Evolutionary conservation across 2,329 filamentous ascomycete genomes (phyloP).

Genomic region (Diaporthe ilicicola): DNA sequence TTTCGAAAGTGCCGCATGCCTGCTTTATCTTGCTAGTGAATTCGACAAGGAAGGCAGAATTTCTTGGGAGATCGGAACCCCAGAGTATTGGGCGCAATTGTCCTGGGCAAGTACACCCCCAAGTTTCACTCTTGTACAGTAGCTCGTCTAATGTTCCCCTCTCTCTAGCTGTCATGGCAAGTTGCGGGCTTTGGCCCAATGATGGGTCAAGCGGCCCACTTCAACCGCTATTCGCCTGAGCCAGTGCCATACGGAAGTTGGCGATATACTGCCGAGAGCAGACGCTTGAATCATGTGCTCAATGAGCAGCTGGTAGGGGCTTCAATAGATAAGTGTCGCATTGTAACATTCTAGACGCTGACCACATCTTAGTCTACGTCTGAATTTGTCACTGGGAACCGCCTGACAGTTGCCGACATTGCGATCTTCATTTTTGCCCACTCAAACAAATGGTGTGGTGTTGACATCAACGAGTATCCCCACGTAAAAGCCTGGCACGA

Average conservation of each 20-base stretch:
- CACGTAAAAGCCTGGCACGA: constrained; percentile 37
- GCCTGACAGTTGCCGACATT: constrained; percentile 38
- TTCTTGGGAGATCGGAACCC: constrained; percentile 35
- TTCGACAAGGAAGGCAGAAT: constrained; percentile 39
- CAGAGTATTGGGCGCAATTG: constrained; percentile 38
- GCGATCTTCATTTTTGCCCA: constrained; percentile 37
- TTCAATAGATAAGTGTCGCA: too few species aligned
- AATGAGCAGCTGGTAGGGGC: constrained; percentile 35
- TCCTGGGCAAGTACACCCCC: constrained; percentile 38
- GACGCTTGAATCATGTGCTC: constrained; percentile 36
- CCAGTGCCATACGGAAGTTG: constrained; percentile 33
- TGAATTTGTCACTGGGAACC: constrained; percentile 35
- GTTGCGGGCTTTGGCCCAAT: constrained; percentile 36
- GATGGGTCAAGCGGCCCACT: constrained; percentile 37
- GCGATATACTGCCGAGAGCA: constrained; percentile 36
- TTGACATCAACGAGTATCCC: constrained; percentile 36
- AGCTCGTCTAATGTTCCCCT: background rate
- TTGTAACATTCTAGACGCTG: too few species aligned
- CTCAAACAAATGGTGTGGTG: constrained; percentile 37
- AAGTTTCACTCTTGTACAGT: too few species aligned
- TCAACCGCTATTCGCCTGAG: constrained; percentile 36
- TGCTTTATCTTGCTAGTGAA: constrained; percentile 37
- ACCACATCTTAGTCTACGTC: constrained; percentile 29
- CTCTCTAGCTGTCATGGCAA: constrained; percentile 39
- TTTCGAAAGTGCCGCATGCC: constrained; percentile 39